Conservation (phyloP, 2,329 filamentous ascomycete genomes). For the Ophiostoma ulmi region DNA sequence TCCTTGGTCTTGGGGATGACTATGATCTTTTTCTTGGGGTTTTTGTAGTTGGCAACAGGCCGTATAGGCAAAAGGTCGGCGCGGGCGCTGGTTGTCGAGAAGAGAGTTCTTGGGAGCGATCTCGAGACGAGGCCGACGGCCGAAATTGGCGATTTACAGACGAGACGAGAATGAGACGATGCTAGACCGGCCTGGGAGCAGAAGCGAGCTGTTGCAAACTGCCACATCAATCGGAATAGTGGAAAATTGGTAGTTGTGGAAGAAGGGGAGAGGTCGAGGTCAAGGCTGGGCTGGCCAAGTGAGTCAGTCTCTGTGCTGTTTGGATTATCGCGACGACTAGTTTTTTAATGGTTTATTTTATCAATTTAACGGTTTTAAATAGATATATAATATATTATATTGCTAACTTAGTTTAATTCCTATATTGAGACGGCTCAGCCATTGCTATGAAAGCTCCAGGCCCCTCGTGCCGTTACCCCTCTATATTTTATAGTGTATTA, state of each 20-base stretch:
- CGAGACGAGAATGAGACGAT: conserved; percentile 10
- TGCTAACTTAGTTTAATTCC: background rate
- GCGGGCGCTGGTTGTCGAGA: background rate
- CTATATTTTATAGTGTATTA: background rate
- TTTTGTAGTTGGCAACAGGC: background rate
- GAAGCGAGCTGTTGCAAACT: conserved; percentile 16
- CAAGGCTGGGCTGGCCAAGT: background rate
- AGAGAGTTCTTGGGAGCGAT: background rate
- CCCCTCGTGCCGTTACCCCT: background rate
- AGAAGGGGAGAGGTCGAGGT: background rate
- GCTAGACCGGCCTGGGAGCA: conserved; percentile 22
- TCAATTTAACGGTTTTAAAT: background rate
- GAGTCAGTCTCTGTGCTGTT: conserved; percentile 5
- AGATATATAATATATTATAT: background rate
- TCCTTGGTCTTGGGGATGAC: background rate
- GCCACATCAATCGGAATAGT: conserved; percentile 25
- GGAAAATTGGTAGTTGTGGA: background rate
- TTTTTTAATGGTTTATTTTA: background rate
- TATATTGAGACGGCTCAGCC: background rate
- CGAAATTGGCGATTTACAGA: conserved; percentile 7
- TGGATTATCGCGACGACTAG: conserved; percentile 12
- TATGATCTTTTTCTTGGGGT: conserved; percentile 11
- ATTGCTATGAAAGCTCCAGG: background rate
- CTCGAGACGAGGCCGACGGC: conserved; percentile 12
- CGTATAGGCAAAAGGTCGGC: background rate